Percentiles rank a stretch among this genome's conserved stretches.
phyloP scores from a whole-genome alignment of 768 basidiomycete species.

The Tylopilus rubrobrunneus region DNA sequence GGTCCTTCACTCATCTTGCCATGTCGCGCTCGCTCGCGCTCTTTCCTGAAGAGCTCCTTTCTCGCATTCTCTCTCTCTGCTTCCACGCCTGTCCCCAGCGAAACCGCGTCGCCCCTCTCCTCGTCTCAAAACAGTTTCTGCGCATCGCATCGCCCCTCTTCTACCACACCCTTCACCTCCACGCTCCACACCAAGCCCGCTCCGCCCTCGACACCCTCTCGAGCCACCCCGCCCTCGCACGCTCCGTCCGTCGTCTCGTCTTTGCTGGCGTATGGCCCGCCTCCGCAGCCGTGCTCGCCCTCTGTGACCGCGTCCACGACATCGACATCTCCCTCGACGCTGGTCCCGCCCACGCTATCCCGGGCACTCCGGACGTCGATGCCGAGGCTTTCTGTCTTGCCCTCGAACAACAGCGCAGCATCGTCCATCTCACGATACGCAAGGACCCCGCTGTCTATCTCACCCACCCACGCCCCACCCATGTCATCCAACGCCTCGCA shows the following conservation, averaged over 20 bases:
- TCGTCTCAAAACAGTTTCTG: conserved; percentile 48
- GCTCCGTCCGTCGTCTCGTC: conserved; percentile 39
- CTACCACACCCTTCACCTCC: conserved; percentile 50
- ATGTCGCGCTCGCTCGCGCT: conserved; percentile 24
- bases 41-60: conserved; percentile 44
- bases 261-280: conserved; percentile 40
- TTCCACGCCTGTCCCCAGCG: conserved; percentile 19
- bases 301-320: conserved; percentile 32
- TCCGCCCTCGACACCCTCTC: conserved; percentile 37
- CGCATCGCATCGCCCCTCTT: conserved; percentile 57
- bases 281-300: conserved; percentile 36
- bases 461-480: conserved; percentile 44
- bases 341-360: neutral
- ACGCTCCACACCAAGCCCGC: conserved; percentile 36
- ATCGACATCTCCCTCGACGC: conserved; percentile 37
- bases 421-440: conserved; percentile 49
- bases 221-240: conserved; percentile 35
- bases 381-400: conserved; percentile 39
- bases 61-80: conserved; percentile 39
- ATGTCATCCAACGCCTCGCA: conserved; percentile 45
- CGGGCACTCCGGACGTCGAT: conserved; percentile 4
- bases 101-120: conserved; percentile 40
- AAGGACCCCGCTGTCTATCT: conserved; percentile 53
- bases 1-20: too few species aligned
- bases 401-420: conserved; percentile 32